These are phyloP conservation scores for Plantago major DNA, from an alignment of 257 asterid genomes.

Conservation along the genomic window DNA sequence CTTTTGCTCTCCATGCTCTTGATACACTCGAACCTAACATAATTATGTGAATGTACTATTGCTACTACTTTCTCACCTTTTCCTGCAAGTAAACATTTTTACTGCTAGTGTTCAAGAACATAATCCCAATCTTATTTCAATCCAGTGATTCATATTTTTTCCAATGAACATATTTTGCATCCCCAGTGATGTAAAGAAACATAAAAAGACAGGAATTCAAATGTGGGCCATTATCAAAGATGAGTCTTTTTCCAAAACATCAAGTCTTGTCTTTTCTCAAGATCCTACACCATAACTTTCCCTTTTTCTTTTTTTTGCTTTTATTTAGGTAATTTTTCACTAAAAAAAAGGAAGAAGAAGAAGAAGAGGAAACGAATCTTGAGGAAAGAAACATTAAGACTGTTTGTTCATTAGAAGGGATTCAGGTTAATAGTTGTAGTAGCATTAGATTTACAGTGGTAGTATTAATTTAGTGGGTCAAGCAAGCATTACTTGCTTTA, in stretches of 20 bases:
- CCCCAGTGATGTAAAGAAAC: constrained; percentile 13
- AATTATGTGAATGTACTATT: too few species aligned
- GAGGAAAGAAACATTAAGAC: constrained; percentile 15
- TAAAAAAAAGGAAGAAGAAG: too few species aligned
- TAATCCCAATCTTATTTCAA: constrained; percentile 12
- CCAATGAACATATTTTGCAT: constrained; percentile 8
- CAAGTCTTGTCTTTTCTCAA: constrained; percentile 39
- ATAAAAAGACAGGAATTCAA: constrained; percentile 58
- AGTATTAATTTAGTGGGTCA: constrained; percentile 18
- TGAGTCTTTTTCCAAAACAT: constrained; percentile 44
- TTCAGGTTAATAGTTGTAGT: too few species aligned
- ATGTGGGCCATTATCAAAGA: constrained; percentile 53
- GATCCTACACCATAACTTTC: constrained; percentile 21
- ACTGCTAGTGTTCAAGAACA: too few species aligned
- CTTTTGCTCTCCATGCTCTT: background rate
- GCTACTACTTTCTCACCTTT: too few species aligned
- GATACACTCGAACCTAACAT: background rate
- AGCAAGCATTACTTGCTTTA: constrained; percentile 22
- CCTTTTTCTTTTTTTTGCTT: background rate
- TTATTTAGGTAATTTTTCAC: constrained; percentile 5
- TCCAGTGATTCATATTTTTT: constrained; percentile 16
- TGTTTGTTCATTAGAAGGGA: constrained; percentile 17
- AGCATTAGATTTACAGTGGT: background rate
- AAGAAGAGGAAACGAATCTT: constrained; percentile 15
- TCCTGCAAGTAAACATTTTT: too few species aligned